A percentile compares a stretch with the other conserved stretches of the same genome.
Evolutionary conservation across 257 asterid species (phyloP).

Genomic region (Salvia miltiorrhiza): DNA sequence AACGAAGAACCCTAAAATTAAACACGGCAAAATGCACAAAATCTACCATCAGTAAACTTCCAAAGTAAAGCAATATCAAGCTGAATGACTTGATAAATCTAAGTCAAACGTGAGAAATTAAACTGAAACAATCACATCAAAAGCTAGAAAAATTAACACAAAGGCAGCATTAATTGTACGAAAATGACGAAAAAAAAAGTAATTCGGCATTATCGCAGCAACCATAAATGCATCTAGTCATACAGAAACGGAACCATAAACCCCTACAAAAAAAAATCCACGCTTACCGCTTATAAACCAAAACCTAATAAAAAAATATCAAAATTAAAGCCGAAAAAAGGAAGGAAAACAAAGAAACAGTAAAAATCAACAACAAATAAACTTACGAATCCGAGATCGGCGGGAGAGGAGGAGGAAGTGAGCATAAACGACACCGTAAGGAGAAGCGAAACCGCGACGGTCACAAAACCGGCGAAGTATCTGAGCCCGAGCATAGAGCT

Average conservation of each 20-base stretch:
- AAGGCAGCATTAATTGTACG: conserved; percentile 15
- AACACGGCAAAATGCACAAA: neutral
- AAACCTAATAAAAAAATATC: neutral
- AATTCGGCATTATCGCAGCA: conserved; percentile 18
- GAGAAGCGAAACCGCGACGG: conserved; percentile 39
- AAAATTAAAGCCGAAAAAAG: neutral
- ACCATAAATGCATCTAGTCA: conserved; percentile 25
- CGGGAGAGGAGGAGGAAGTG: conserved; percentile 32
- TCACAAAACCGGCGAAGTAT: conserved; percentile 37
- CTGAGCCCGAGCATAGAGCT: conserved; percentile 16
- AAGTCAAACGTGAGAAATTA: conserved; percentile 5
- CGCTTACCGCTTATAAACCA: neutral
- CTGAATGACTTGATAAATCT: neutral
- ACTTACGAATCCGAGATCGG: conserved; percentile 47
- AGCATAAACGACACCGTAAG: conserved; percentile 35
- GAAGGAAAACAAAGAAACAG: neutral
- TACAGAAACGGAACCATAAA: conserved; percentile 9
- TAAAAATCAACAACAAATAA: neutral
- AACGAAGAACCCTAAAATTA: conserved; percentile 38
- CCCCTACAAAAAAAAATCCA: neutral
- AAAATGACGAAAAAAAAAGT: conserved; percentile 15
- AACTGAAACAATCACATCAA: conserved; percentile 7
- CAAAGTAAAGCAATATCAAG: conserved; percentile 1
- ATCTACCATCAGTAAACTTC: conserved; percentile 10
- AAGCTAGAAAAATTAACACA: conserved; percentile 8